These are phyloP conservation scores for Warburgia ugandensis DNA, from an alignment of 164 flowering plant species.

Conservation along the genomic window DNA sequence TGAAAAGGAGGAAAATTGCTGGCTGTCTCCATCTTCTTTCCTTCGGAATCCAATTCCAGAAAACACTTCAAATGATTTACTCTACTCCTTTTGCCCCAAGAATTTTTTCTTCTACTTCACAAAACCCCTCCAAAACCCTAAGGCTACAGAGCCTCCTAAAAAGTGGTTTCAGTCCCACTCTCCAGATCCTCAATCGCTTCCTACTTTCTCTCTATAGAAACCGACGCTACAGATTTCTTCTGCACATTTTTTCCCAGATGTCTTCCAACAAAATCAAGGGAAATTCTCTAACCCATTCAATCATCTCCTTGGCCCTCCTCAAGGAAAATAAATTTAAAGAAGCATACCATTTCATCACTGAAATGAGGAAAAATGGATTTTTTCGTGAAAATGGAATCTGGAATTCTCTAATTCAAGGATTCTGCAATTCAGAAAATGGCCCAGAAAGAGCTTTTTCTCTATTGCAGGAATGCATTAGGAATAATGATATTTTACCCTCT, in stretches of 20 bases:
- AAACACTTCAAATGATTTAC: too few relatives aligned
- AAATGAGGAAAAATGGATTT: conserved; percentile 18
- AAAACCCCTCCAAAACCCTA: conserved; percentile 14
- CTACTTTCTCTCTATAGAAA: conserved; percentile 34
- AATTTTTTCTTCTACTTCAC: conserved; percentile 16
- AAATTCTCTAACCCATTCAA: conserved; percentile 29
- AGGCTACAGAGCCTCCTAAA: conserved; percentile 48
- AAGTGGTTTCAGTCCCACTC: conserved; percentile 50
- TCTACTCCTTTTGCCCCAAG: conserved; percentile 2
- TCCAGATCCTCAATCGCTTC: conserved; percentile 31
- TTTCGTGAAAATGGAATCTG: conserved; percentile 24
- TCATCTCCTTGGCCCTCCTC: conserved; percentile 38
- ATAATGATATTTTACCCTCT: conserved; percentile 38
- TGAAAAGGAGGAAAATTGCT: too few relatives aligned
- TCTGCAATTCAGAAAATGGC: conserved; percentile 25
- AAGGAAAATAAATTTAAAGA: conserved; percentile 34
- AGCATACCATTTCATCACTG: conserved; percentile 34
- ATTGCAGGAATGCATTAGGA: conserved; percentile 31
- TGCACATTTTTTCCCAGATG: conserved; percentile 41
- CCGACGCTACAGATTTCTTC: conserved; percentile 20
- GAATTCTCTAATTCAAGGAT: conserved; percentile 46
- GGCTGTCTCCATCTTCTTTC: too few relatives aligned
- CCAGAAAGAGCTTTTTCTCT: conserved; percentile 49
- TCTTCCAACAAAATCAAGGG: conserved; percentile 26
- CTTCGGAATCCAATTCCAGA: too few relatives aligned